Evolutionary conservation across 2,329 filamentous ascomycete species (phyloP).

Genomic region (Tolypocladium capitatum): DNA sequence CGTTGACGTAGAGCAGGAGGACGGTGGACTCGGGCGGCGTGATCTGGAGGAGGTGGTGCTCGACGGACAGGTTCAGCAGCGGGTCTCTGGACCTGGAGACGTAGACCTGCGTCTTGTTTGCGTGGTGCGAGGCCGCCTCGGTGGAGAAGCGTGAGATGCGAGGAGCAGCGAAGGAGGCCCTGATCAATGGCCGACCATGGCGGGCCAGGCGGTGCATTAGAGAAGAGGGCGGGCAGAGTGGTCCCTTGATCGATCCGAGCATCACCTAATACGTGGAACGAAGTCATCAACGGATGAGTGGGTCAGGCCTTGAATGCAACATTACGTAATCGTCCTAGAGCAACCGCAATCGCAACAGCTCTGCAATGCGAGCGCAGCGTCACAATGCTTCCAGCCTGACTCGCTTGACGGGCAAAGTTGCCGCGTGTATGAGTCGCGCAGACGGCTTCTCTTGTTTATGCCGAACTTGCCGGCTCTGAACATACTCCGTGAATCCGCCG

Average conservation of each 20-base stretch:
- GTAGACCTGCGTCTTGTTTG: conserved; percentile 52
- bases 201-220: conserved; percentile 1
- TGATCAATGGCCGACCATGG: not conserved
- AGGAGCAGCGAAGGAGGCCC: not conserved
- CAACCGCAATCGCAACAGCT: too few relatives aligned
- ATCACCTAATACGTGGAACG: too few relatives aligned
- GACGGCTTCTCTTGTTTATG: not conserved
- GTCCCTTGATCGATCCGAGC: not conserved
- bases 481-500: too few relatives aligned
- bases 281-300: too few relatives aligned
- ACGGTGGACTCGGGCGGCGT: conserved; percentile 60
- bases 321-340: too few relatives aligned
- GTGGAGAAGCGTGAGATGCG: conserved; percentile 16
- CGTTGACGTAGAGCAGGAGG: conserved; percentile 79
- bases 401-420: too few relatives aligned
- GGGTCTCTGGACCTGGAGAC: conserved; percentile 58
- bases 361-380: too few relatives aligned
- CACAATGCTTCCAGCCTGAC: too few relatives aligned
- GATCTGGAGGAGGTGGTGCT: conserved; percentile 74
- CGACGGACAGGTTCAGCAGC: conserved; percentile 83
- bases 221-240: not conserved
- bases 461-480: too few relatives aligned
- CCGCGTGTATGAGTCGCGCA: not conserved
- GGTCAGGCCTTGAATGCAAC: too few relatives aligned
- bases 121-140: conserved; percentile 25